Conservation (phyloP, 2,329 filamentous ascomycete species). For the Scedosporium apiospermum region DNA sequence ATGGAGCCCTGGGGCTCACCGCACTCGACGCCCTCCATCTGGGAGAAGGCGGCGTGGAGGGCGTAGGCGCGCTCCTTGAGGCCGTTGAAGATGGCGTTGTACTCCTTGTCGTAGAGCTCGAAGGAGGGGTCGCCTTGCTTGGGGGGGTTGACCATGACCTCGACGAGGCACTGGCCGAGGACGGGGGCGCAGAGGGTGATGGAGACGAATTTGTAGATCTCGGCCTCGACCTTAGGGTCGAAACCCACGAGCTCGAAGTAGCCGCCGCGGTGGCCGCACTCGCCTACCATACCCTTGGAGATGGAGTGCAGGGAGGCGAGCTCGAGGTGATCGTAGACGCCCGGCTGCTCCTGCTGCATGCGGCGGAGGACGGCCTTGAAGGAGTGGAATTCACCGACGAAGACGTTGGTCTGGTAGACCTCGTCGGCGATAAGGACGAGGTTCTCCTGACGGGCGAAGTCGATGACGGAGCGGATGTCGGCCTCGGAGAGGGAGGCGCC, state of each 20-base stretch:
- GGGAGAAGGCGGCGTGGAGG: conserved; percentile 78
- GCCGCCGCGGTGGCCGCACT: conserved; percentile 94
- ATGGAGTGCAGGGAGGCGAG: conserved; percentile 86
- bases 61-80: conserved; percentile 73
- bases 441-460: conserved; percentile 75
- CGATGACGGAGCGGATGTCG: conserved; percentile 76
- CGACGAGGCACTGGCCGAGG: conserved; percentile 89
- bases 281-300: conserved; percentile 97
- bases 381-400: conserved; percentile 84
- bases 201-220: conserved; percentile 98
- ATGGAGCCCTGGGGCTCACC: conserved; percentile 86
- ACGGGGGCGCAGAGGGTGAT: conserved; percentile 96
- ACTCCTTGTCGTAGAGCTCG: conserved; percentile 76
- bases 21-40: conserved; percentile 95
- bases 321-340: conserved; percentile 76
- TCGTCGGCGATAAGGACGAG: conserved; percentile 92
- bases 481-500: conserved; percentile 72
- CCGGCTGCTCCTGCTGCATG: conserved; percentile 65
- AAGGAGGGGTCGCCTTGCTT: conserved; percentile 73
- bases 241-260: conserved; percentile 97
- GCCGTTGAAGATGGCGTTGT: conserved; percentile 69
- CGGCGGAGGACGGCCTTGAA: conserved; percentile 85
- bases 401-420: conserved; percentile 99
- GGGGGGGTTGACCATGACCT: conserved; percentile 97
- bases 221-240: conserved; percentile 70